These are phyloP conservation scores for Xylaria cubensis DNA, from an alignment of 495 filamentous ascomycete genomes.

Conservation along the genomic window DNA sequence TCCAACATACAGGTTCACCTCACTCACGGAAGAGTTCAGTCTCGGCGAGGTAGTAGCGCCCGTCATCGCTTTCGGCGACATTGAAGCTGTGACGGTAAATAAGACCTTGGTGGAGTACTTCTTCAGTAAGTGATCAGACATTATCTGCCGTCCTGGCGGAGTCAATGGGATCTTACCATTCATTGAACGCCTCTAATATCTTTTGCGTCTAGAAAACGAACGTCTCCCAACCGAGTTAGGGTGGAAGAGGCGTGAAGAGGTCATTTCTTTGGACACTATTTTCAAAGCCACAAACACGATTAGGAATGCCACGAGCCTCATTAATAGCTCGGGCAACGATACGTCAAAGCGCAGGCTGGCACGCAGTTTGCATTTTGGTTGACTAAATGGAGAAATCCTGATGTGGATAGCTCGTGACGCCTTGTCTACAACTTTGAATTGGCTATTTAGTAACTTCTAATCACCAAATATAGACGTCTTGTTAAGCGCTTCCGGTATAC, in stretches of 20 bases:
- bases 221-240: conserved; percentile 21
- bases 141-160: not conserved
- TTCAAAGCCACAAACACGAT: not conserved
- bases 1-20: conserved; percentile 47
- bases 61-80: conserved; percentile 54
- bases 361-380: conserved; percentile 1
- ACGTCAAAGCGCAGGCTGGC: not conserved
- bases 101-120: conserved; percentile 49
- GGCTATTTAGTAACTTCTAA: no score
- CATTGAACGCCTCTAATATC: conserved; percentile 8
- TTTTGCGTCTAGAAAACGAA: conserved; percentile 27
- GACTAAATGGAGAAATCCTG: not conserved
- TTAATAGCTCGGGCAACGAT: not conserved
- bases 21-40: conserved; percentile 45
- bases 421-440: not conserved
- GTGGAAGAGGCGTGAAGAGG: not conserved
- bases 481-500: not conserved
- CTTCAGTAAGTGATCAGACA: conserved; percentile 44
- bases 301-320: not conserved
- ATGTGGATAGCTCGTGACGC: not conserved
- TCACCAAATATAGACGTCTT: not conserved
- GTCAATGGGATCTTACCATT: not conserved
- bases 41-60: conserved; percentile 52
- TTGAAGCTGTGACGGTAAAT: conserved; percentile 41
- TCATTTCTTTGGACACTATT: not conserved